phyloP scores from a whole-genome alignment of 1,284 basidiomycete species.

The Trichosporon inkin region DNA sequence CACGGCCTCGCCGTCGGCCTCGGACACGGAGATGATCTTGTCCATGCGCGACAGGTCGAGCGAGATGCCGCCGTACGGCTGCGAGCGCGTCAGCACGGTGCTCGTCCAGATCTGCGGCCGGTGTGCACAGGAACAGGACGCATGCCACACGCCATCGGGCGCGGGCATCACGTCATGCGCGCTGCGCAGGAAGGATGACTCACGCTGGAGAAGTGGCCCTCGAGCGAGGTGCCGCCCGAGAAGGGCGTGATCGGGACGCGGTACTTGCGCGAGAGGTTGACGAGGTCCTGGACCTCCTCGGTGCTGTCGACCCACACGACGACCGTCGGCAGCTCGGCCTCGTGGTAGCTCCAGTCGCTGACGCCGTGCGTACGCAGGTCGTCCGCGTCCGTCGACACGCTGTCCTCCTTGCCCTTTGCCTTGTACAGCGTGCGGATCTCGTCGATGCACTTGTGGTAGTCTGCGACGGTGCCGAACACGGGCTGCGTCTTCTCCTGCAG shows the following conservation, averaged over 20 bases:
- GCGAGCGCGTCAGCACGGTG: background rate
- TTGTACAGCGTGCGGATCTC: constrained; percentile 31
- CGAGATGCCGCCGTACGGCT: constrained; percentile 67
- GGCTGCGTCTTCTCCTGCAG: constrained; percentile 39
- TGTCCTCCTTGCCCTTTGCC: constrained; percentile 34
- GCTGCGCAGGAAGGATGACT: constrained; percentile 16
- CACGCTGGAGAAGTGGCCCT: constrained; percentile 47
- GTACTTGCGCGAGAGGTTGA: constrained; percentile 40
- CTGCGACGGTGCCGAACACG: constrained; percentile 32
- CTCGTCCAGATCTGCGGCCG: background rate
- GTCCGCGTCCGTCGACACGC: constrained; percentile 42
- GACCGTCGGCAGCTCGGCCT: constrained; percentile 46
- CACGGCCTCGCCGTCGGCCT: constrained; percentile 72
- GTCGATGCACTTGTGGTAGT: constrained; percentile 39
- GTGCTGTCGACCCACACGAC: constrained; percentile 49
- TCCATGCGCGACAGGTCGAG: constrained; percentile 84
- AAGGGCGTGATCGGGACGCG: constrained; percentile 50
- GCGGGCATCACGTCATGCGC: background rate
- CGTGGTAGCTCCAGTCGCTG: constrained; percentile 50
- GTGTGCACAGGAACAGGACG: too few species aligned
- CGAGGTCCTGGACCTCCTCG: constrained; percentile 45
- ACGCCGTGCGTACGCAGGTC: constrained; percentile 47
- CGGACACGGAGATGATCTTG: constrained; percentile 61
- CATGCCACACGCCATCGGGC: background rate
- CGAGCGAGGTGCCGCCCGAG: constrained; percentile 46